These are phyloP conservation scores for Calonectria hongkongensis DNA, from an alignment of 2,329 filamentous ascomycete species.

Conservation along the genomic window DNA sequence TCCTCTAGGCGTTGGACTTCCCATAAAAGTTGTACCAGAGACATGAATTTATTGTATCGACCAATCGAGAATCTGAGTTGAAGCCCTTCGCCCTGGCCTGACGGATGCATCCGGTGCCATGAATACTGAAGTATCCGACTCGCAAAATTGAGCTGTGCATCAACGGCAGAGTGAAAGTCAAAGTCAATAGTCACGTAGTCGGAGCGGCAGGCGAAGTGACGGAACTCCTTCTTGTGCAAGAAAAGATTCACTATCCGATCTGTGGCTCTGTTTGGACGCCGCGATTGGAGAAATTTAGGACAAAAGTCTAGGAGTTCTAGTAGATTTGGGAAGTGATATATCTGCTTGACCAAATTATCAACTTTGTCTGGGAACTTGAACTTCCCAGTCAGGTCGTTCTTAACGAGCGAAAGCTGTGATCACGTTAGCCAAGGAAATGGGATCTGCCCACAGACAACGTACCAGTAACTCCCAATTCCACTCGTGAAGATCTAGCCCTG, in stretches of 20 bases:
- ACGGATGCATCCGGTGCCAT: conserved; percentile 45
- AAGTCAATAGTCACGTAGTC: conserved; percentile 24
- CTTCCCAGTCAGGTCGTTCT: conserved; percentile 6
- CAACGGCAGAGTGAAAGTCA: conserved; percentile 38
- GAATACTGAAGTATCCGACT: conserved; percentile 39
- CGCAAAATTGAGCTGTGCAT: conserved; percentile 43
- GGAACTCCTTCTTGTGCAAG: conserved; percentile 11
- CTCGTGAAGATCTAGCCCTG: conserved; percentile 13
- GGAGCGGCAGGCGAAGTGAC: conserved; percentile 10
- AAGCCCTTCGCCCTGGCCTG: conserved; percentile 8
- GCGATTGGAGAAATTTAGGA: conserved; percentile 30
- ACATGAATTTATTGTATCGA: conserved; percentile 45
- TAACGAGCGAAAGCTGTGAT: conserved; percentile 32
- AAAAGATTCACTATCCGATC: conserved; percentile 21
- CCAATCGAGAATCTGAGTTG: conserved; percentile 36
- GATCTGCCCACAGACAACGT: background rate
- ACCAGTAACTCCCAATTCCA: conserved; percentile 44
- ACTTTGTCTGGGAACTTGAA: conserved; percentile 35
- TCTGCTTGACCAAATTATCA: conserved; percentile 11
- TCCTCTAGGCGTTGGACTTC: background rate
- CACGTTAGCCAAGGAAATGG: conserved; percentile 25
- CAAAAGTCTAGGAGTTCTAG: conserved; percentile 31
- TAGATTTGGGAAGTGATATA: conserved; percentile 32
- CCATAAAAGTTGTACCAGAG: conserved; percentile 26
- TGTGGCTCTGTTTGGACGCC: conserved; percentile 11